phyloP scores from a whole-genome alignment of 164 flowering plant species.

The Nymphaea colorata region DNA sequence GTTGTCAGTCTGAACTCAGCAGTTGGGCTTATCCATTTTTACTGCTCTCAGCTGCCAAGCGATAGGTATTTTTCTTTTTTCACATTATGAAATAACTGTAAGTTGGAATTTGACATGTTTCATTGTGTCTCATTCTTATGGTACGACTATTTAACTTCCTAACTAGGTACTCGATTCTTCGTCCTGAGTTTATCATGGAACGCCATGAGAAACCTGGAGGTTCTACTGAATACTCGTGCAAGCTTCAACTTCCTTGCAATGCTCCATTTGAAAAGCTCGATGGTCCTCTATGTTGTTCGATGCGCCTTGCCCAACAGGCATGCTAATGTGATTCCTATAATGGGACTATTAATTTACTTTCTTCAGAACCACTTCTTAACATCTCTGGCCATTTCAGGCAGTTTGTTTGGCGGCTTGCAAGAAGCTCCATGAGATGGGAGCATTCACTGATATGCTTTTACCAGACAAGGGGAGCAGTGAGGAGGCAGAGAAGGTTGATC shows the following conservation, averaged over 20 bases:
- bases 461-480: constrained; percentile 95
- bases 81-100: not conserved
- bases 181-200: constrained; percentile 95
- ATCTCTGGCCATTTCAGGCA: constrained; percentile 35
- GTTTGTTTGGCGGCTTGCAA: constrained; percentile 98
- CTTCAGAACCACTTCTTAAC: too few relatives aligned
- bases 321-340: not conserved
- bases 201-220: constrained; percentile 83
- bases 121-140: not conserved
- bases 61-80: constrained; percentile 50
- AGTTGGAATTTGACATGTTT: not conserved
- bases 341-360: too few relatives aligned
- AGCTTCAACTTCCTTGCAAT: constrained; percentile 98
- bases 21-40: constrained; percentile 93
- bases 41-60: constrained; percentile 97
- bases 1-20: constrained; percentile 95
- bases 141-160: not conserved
- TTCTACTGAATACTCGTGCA: constrained; percentile 80
- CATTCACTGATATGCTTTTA: constrained; percentile 97
- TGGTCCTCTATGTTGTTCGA: constrained; percentile 90
- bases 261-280: constrained; percentile 96
- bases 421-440: constrained; percentile 99
- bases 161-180: constrained; percentile 85
- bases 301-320: constrained; percentile 97
- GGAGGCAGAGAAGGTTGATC: constrained; percentile 61